Evolutionary conservation across 1,284 basidiomycete species (phyloP).

Genomic region (Blastosporella zonata): DNA sequence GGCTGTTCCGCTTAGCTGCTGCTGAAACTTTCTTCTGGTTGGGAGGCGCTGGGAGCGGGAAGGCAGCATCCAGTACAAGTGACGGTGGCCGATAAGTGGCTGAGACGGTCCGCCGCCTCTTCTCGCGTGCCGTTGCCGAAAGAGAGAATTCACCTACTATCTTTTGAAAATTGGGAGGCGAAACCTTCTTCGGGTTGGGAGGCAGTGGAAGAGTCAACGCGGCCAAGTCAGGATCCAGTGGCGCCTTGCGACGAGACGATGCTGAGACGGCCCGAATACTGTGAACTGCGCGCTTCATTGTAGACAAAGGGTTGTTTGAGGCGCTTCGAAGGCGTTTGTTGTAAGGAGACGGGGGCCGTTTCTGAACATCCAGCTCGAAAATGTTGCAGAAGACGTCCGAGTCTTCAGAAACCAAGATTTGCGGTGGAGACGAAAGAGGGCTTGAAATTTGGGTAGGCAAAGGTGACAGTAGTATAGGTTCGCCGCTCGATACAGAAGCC

Average conservation of each 20-base stretch:
- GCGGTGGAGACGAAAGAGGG: constrained; percentile 15
- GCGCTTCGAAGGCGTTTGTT: constrained; percentile 17
- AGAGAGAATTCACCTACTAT: too few relatives aligned
- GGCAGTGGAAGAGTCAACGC: constrained; percentile 15
- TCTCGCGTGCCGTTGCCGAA: not conserved
- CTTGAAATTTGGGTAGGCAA: constrained; percentile 12
- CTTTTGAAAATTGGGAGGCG: too few relatives aligned
- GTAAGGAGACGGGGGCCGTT: constrained; percentile 13
- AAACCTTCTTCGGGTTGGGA: not conserved
- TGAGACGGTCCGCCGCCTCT: not conserved
- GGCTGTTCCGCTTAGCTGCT: not conserved
- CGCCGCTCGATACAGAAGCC: not conserved
- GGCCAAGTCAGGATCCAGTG: constrained; percentile 12
- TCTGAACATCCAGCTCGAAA: constrained; percentile 10
- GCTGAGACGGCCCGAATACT: constrained; percentile 10
- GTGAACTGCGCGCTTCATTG: constrained; percentile 1
- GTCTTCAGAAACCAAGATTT: constrained; percentile 6
- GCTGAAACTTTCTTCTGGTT: not conserved
- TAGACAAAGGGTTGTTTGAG: constrained; percentile 9
- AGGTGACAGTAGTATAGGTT: constrained; percentile 8
- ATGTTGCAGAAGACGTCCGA: constrained; percentile 15
- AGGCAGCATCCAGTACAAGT: constrained; percentile 9
- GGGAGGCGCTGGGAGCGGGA: constrained; percentile 15
- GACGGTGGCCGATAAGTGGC: not conserved
- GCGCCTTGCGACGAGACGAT: constrained; percentile 4